Base-by-base conservation (phyloP, 108 stramenopile genomes). In the Stephanodiscus minutulus region DNA sequence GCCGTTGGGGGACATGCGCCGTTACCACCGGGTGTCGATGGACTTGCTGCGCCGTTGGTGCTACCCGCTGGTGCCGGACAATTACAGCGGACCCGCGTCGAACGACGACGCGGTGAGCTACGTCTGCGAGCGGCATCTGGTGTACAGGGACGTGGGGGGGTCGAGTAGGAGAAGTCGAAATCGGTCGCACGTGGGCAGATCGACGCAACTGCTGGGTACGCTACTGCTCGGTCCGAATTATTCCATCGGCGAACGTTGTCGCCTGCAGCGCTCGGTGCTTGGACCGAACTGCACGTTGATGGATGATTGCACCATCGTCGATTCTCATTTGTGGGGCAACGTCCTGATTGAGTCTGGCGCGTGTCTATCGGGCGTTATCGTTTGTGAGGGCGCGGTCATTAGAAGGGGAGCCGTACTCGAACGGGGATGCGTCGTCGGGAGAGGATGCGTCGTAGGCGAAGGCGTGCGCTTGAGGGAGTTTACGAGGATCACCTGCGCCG, bases 51-150 rank as follows among this genome's bases (percentile, higher is more conserved):
- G 79, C 61, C 82, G 98, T 64, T 98, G 98, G 98, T 88, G 87
- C 76, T 97, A 98, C 77, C 98, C 98, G 25, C 73, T 97, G 6
- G 97, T 97, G 0, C 94, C 94, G 4, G 96, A 97, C 64, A 88
- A 90, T 64, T 86, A 60, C 77, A 79, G 72, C 58, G 66, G 54
- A 37, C 21, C 25, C 33, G 70, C 61, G 10, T 49, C 11, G 27
- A 86, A 87, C 56, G 76, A 25, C 77, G 74, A 55, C 50, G 62
- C 44, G 7, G 78, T 60, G 27, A 79, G 78, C 31, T 88, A 87
- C 43, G 73, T 66, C 7, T 57, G 80, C 43, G 86, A 87, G 61
- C 68, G 86, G 12, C 85, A 86, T 55, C 83, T 82, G 50, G 67
- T 87, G 33, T 87, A 91, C 66, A 22, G 79, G 15, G 84, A 87